Base-by-base conservation (phyloP, 352 stramenopile genomes). In the Phytophthora ramorum region DNA sequence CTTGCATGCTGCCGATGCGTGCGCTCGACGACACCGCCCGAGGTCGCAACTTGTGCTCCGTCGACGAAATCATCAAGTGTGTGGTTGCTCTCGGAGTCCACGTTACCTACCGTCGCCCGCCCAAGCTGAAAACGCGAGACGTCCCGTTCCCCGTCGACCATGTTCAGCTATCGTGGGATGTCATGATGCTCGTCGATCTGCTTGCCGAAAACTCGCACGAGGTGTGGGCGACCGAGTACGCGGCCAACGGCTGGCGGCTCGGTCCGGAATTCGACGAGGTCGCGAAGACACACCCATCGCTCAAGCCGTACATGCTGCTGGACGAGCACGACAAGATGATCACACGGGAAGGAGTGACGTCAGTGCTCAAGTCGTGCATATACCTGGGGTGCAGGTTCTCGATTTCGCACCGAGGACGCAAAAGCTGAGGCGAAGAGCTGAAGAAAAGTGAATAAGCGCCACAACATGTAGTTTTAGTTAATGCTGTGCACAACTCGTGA, bases 181-280 rank as follows among this genome's bases (percentile, higher is more conserved):
- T 89, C 49, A 56, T 90, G 51, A 74, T 92, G 66, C 75, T 92
- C 19, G 64, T 90, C 12, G 84, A 93, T 69, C 43, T 91, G 17
- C 69, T 93, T 0, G 83, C 81, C 12, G 80, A 91, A 58, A 91
- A 91, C 62, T 75, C 82, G 26, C 81, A 93, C 41, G 82, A 91
- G 54, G 78, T 91, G 20, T 93, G 84, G 84, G 81, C 84, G 4
- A 55, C 67, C 0, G 73, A 79, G 4, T 88, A 87, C 59, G 50
- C 78, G 16, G 17, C 69, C 4, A 73, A 60, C 9, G 78, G 79
- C 0, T 93, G 84, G 84, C 53, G 28, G 4, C 60, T 59, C 16
- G 77, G 78, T 7, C 17, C 51, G 1, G 37, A 66, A 16, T 91
- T 89, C 47, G 78, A 91, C 52, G 59, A 66, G 5, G 52, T 50